Base-by-base conservation (phyloP, 805 yeast genomes). In the Maudiozyma barnettii region DNA sequence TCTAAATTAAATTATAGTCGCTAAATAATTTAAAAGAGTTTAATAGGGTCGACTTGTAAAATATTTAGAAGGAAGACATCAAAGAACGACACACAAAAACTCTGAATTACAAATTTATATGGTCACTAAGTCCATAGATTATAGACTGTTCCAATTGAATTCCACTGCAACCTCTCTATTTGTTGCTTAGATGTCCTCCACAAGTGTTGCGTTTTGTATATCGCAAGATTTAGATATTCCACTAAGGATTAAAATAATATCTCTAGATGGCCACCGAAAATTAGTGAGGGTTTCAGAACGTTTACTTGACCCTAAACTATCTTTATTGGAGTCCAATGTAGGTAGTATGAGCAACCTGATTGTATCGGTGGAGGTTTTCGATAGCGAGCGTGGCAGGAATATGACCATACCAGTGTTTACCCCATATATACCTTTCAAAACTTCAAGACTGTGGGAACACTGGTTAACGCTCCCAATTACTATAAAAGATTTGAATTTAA, bases 391-490 rank as follows among this genome's bases (percentile, higher is more conserved):
- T 19, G 69, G 68, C 8, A 67, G 73, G 49, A 75, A 78, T 1
- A 47, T 78, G 21, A 73, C 80, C 0, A 59, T 72, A 4, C 79
- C 82, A 0, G 68, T 75, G 1, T 67, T 70, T 7, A 73, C 82
- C 0, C 64, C 76, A 1, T 76, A 76, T 51, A 71, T 71, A 29
- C 70, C 77, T 2, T 74, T 76, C 51, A 68, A 70, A 49, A 57
- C 54, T 29, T 48, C 64, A 30, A 75, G 75, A 58, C 75, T 61
- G 43, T 87, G 93, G 90, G 76, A 82, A 54, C 78, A 79, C 50
- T 82, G 88, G 84, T 64, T 87, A 19, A 74, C 76, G 41, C 63
- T 93, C 42, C 91, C 97, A 0, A 74, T 90, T 2, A 71, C 73
- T 46, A 78, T 84, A 53, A 75, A 76, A 45, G 93, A 88, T 57